Evolutionary conservation across 805 yeast species (phyloP), one percentile per base, ranked within the genome.

Genomic region (Saturnispora ahearnii): DNA sequence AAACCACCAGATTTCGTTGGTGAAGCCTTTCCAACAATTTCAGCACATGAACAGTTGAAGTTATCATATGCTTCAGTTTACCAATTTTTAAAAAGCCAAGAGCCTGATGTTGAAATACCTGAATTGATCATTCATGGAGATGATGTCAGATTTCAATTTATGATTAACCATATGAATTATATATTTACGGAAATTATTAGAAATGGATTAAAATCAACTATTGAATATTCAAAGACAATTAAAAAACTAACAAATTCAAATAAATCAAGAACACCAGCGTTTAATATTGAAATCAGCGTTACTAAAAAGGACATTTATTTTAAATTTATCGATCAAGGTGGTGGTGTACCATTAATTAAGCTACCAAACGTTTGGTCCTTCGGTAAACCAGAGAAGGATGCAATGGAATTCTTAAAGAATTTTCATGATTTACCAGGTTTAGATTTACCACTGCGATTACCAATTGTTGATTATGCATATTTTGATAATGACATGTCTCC

Each of bases 291-390:
- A 8, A 77, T 91, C 9, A 73, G 86, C 2, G 76, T 82, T 53
- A 78, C 86, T 18, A 72, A 77, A 11, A 82, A 80, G 36, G 78
- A 81, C 44, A 81, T 87, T 28, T 71, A 82, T 3, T 84, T 91
- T 62, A 74, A 96, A 47, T 79, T 91, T 45, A 81, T 91, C 5
- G 99, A 91, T 65, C 82, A 77, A 56, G 97, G 96, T 3, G 97
- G 97, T 29, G 99, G 98, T 1, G 70, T 91, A 45, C 72, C 76
- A 10, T 73, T 74, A 42, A 77, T 76, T 21, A 74, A 79, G 32
- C 71, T 85, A 33, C 71, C 73, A 13, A 76, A 81, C 41, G 73
- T 89, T 8, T 91, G 96, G 96, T 85, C 95, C 0, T 91, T 93
- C 67, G 90, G 90, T 4, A 85, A 84, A 62, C 73, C 75, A 24